Base-by-base conservation (phyloP, 176 grass and related monocot genomes). In the Elaeis guineensis region DNA sequence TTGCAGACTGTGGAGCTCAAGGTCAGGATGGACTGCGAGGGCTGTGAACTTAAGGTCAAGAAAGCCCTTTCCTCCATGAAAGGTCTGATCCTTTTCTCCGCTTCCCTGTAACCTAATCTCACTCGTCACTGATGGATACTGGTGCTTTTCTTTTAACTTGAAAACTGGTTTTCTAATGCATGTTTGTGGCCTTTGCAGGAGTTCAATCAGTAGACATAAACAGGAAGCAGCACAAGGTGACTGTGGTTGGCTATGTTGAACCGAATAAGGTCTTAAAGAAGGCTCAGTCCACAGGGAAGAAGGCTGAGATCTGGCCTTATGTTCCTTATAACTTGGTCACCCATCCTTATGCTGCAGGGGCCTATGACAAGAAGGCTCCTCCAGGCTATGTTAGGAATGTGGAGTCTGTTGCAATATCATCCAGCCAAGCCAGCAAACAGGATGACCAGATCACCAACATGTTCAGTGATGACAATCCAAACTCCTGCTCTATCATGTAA, bases 21-120 rank as follows among this genome's bases (percentile, higher is more conserved):
- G 65, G 61, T 89, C 69, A 77, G 73, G 80, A 89, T 89, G 85
- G 85, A 89, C 59, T 89, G 85, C 5, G 85, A 89, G 19, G 85
- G 85, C 5, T 89, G 85, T 24, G 85, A 89, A 55, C 68, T 79
- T 23, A 89, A 89, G 70, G 77, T 89, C 73, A 83, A 72, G 63
- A 89, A 77, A 68, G 69, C 77, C 32, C 59, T 89, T n/a, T 79
- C 72, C 63, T 72, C 66, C 53, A 67, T 89, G 72, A 80, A 79
- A 83, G 85, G 85, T 84, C 63, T 54, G 8, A 55, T 29, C 23
- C 32, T 16, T 15, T 16, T 20, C 17, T 15, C 17, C 62, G 55
- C 6, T 49, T 23, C 23, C 19, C 30, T 35, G 30, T 35, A 12
- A 44, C 11, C 35, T 44, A 5, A 44, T 44, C 35, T 44, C 11